Conservation (phyloP, 2,329 filamentous ascomycete species). For the Chaetomium sp. region DNA sequence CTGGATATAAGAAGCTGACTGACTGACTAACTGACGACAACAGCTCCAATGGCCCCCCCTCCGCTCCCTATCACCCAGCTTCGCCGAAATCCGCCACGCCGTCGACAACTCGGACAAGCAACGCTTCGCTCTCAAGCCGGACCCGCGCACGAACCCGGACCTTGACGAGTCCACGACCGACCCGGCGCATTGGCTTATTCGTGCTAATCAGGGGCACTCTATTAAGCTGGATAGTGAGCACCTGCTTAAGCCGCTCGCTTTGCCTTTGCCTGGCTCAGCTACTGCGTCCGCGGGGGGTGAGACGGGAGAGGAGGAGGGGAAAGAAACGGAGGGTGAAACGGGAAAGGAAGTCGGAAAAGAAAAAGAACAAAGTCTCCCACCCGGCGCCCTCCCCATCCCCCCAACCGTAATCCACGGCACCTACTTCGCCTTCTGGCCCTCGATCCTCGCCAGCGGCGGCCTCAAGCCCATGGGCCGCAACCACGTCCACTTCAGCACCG, state of each 20-base stretch:
- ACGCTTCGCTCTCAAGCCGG: slow-evolving; percentile 72
- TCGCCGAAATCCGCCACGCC: slow-evolving; percentile 63
- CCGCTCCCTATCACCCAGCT: slow-evolving; percentile 62
- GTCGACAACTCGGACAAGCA: slow-evolving; percentile 82
- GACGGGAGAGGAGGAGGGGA: too few species aligned
- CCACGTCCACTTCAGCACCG: slow-evolving; percentile 84
- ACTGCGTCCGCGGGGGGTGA: too few species aligned
- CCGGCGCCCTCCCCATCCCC: slow-evolving; percentile 41
- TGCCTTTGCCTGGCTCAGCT: slow-evolving; percentile 31
- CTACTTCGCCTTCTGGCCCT: slow-evolving; percentile 70
- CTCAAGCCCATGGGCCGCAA: slow-evolving; percentile 75
- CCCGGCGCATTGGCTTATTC: slow-evolving; percentile 71
- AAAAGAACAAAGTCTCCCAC: background rate
- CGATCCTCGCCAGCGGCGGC: slow-evolving; percentile 70
- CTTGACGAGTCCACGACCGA: slow-evolving; percentile 34
- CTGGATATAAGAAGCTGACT: too few species aligned
- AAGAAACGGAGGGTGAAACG: background rate
- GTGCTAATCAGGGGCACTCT: slow-evolving; percentile 91
- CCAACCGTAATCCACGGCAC: slow-evolving; percentile 77
- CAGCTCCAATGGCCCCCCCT: slow-evolving; percentile 53
- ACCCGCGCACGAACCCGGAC: slow-evolving; percentile 42
- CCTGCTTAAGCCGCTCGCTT: slow-evolving; percentile 62
- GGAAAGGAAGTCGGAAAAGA: slow-evolving; percentile 31
- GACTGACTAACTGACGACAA: background rate
- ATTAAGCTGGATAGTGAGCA: slow-evolving; percentile 67